Evolutionary conservation across 129 eudicot genomes (phyloP), one percentile per base, ranked within the genome.

Genomic region (Rutidosis leptorrhynchoides): DNA sequence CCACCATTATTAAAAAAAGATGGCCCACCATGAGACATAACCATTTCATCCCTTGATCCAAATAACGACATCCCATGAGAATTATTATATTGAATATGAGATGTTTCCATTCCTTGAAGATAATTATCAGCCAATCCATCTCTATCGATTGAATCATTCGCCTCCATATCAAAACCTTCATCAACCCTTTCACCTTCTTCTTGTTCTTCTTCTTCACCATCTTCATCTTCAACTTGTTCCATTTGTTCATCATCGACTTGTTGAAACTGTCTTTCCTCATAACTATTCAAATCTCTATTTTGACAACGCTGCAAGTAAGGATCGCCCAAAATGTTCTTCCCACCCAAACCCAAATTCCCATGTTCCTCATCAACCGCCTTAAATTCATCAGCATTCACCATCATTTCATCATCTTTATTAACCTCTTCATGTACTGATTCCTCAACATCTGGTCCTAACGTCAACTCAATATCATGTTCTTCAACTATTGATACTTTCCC

Each of bases 271-370:
- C 17, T 61, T 30, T 77, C 90, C 64, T 75, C 86, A 68, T 17
- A 55, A 30, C 35, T 33, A 70, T 75, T 78, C 62, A 75, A 77
- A 40, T 30, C 79, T 60, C 69, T 73, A 67, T 32, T 58, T 51
- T 74, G 78, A 77, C 98, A 92, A 32, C 77, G 84, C 81, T 83
- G 87, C 82, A 92, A 69, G 55, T 73, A 72, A 70, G 65, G 84
- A 35, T 80, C 79, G 16, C 80, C 75, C 2, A 46, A 21, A 8
- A 40, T 33, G 7, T 78, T 77, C 67, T 79, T 73, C 46, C 78
- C 90, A 72, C 70, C 55, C 46, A 64, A 67, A 64, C 16, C 68
- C 90, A 85, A 81, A 28, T 56, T 49, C 45, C 62, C 74, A 28
- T 74, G 80, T 62, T 79, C 83, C 17, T 15, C 64, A 40, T 60